Conservation (phyloP, 345 rosid species). For the Excoecaria agallocha region DNA sequence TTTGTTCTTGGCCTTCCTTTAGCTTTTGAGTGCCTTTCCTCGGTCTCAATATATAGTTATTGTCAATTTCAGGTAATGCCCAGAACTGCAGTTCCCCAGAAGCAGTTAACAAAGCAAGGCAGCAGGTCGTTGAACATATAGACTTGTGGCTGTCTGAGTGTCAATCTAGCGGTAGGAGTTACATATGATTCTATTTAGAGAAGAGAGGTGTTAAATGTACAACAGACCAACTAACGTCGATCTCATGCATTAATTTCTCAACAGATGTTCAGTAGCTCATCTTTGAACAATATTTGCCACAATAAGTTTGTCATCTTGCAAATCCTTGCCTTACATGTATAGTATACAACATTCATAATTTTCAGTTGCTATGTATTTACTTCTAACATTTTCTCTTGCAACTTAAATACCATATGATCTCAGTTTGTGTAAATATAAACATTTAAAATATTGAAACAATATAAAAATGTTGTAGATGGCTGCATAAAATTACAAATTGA, state of each 20-base stretch:
- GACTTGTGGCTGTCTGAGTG: slow-evolving; percentile 95
- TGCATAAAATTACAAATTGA: background rate
- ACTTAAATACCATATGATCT: background rate
- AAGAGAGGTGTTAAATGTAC: background rate
- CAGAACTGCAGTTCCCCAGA: slow-evolving; percentile 79
- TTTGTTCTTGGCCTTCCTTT: background rate
- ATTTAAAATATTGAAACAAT: background rate
- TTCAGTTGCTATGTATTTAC: no score
- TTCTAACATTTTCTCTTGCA: background rate
- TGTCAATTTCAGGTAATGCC: slow-evolving; percentile 54
- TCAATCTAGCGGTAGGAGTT: slow-evolving; percentile 40
- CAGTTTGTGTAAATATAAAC: background rate
- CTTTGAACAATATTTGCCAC: background rate
- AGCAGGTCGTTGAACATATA: slow-evolving; percentile 62
- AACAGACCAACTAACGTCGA: background rate
- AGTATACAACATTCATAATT: background rate
- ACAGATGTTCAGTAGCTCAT: slow-evolving; percentile 20
- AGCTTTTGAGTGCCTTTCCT: background rate
- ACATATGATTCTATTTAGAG: slow-evolving; percentile 22
- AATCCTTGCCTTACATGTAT: background rate
- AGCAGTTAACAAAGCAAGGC: slow-evolving; percentile 80
- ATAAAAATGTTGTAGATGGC: background rate
- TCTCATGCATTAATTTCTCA: slow-evolving; percentile 22
- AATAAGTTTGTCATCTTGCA: background rate
- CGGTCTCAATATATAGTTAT: background rate